Conservation (phyloP, 345 rosid species). For the Microcos paniculata region DNA sequence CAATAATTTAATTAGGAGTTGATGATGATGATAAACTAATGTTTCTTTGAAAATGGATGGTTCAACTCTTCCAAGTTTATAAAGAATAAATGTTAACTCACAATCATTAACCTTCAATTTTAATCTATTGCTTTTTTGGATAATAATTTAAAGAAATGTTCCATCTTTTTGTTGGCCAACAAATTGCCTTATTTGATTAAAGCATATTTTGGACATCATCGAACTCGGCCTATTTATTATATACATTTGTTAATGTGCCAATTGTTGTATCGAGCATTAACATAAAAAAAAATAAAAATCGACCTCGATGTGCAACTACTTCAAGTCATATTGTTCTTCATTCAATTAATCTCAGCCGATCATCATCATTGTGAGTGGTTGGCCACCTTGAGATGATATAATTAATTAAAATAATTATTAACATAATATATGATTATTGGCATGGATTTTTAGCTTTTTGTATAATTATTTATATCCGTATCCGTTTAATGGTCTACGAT, state of each 20-base stretch:
- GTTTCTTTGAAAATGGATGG: neutral
- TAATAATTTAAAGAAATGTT: neutral
- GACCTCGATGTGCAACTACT: neutral
- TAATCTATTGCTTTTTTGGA: neutral
- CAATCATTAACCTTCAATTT: conserved; percentile 12
- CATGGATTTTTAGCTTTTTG: no score
- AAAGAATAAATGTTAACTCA: conserved; percentile 4
- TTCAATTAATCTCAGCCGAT: conserved; percentile 20
- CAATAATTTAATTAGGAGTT: neutral
- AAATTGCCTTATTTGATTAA: neutral
- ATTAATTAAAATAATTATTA: neutral
- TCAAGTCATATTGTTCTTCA: conserved; percentile 11
- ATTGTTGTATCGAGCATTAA: neutral
- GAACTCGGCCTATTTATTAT: neutral
- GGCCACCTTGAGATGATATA: conserved; percentile 1
- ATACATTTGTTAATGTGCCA: neutral
- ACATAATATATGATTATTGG: neutral
- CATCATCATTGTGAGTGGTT: conserved; percentile 15
- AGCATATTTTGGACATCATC: no score
- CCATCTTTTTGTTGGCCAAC: neutral
- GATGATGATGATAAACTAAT: neutral
- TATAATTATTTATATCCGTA: no score
- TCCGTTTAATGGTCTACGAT: no score
- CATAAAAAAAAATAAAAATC: neutral
- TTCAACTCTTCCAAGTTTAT: neutral